Evolutionary conservation across 2,329 filamentous ascomycete species (phyloP), one percentile per base, ranked within the genome.

Genomic region (Fonsecaea erecta): DNA sequence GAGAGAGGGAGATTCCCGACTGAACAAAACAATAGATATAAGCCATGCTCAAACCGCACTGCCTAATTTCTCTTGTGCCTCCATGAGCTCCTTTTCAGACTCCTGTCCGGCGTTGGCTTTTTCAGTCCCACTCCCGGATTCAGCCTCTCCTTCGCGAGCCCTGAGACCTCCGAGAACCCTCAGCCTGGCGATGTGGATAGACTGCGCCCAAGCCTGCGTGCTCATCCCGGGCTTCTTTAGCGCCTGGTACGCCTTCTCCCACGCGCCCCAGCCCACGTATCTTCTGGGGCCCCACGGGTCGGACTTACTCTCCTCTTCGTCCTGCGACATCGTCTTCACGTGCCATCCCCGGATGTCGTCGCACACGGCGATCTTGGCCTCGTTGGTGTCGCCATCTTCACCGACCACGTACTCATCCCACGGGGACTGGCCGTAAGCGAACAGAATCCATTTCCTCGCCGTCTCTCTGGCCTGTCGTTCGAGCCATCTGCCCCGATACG

Each of bases 381-480:
- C n/a, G n/a, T 18, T 30, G 5, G 37, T 58, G 18, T 16, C 48
- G 14, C 43, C 53, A 35, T 52, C 28, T 54, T 52, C 48, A 54
- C 43, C 26, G 11, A 58, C 34, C 14, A 52, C 5, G 48, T 66
- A 61, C 53, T 40, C 54, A n/a, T 66, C 64, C 64, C 64, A 66
- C 6, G 64, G 64, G 26, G 43, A 54, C 37, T 63, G 8, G 14
- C 60, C 60, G 11, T 63, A 24, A 1, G 70, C 70, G 48, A 71
- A 71, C 48, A 52, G 53, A 43, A 71, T 67, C 70, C 70, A 71
- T 37, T 63, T 58, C 46, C 56, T 66, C 21, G 70, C 70, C 48
- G 70, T 71, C 32, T 62, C 67, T 24, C 60, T 58, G 28, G 70
- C 68, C 48, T 71, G 70, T 14, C 63, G 52, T 18, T 64, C 63